These are phyloP conservation scores for Zasmidium cellare DNA, from an alignment of 2,329 filamentous ascomycete species.

Conservation along the genomic window DNA sequence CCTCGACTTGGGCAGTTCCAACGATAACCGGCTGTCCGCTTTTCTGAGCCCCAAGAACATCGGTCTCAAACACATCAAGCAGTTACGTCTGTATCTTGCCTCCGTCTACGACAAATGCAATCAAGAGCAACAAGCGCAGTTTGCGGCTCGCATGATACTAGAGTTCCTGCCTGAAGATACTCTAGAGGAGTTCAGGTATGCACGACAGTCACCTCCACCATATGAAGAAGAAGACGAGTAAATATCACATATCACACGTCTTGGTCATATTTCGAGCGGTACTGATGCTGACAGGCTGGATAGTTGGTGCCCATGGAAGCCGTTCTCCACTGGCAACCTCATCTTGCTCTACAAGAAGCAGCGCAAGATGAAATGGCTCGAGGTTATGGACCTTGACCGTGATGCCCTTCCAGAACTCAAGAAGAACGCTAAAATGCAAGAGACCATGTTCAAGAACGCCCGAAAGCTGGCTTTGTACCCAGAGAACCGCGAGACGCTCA, in stretches of 20 bases:
- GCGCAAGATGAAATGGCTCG: slow-evolving; percentile 50
- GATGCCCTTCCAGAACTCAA: slow-evolving; percentile 44
- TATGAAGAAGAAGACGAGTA: slow-evolving; percentile 11
- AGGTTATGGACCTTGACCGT: slow-evolving; percentile 49
- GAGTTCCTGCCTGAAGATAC: slow-evolving; percentile 51
- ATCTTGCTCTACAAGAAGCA: slow-evolving; percentile 50
- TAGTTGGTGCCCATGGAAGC: slow-evolving; percentile 51
- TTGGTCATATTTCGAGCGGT: slow-evolving; percentile 1
- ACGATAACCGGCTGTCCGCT: slow-evolving; percentile 45
- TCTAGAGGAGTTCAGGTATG: slow-evolving; percentile 48
- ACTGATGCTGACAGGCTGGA: slow-evolving; percentile 25
- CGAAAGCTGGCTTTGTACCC: slow-evolving; percentile 50
- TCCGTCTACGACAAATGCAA: slow-evolving; percentile 46
- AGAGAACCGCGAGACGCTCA: slow-evolving; percentile 45
- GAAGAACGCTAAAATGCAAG: slow-evolving; percentile 40
- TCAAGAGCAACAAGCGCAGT: slow-evolving; percentile 45
- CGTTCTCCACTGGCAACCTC: slow-evolving; percentile 50
- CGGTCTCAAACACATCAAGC: slow-evolving; percentile 47
- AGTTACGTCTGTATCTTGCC: slow-evolving; percentile 49
- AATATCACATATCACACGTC: slow-evolving; percentile 1
- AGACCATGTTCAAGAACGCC: slow-evolving; percentile 43
- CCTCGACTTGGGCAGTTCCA: slow-evolving; percentile 47
- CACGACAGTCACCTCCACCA: slow-evolving; percentile 1
- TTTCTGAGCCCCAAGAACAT: slow-evolving; percentile 50
- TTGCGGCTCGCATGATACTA: slow-evolving; percentile 50